Conservation (phyloP, 163 green algal species). For the Chlamydomonas reinhardtii region DNA sequence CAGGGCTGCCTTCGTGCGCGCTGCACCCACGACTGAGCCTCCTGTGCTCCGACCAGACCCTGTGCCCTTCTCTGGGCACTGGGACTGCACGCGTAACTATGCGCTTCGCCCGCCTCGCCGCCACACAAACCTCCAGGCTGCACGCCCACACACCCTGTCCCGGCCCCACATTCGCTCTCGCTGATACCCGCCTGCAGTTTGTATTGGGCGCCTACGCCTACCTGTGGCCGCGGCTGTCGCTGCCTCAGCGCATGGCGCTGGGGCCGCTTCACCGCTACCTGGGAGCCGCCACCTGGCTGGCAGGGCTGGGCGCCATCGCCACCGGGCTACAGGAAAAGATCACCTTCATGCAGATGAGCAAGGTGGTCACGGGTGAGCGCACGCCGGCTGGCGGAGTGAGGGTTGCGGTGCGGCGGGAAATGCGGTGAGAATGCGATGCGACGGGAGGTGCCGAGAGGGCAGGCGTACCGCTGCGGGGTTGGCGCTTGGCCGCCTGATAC, state of each 20-base stretch:
- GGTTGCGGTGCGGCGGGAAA: no score
- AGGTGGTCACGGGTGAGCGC: constrained; percentile 15
- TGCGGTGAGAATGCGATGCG: background rate
- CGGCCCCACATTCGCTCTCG: no score
- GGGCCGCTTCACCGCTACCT: constrained; percentile 68
- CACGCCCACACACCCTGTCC: no score
- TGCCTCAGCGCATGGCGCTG: constrained; percentile 57
- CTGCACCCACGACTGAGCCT: background rate
- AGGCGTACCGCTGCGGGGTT: no score
- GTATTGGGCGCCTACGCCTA: constrained; percentile 57
- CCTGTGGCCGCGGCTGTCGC: constrained; percentile 64
- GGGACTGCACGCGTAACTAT: background rate
- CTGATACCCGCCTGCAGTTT: constrained; percentile 66
- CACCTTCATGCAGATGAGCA: constrained; percentile 72
- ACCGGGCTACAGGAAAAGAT: constrained; percentile 82
- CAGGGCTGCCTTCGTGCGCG: no score
- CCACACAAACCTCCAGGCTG: no score
- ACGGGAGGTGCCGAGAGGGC: background rate
- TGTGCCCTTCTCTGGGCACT: no score
- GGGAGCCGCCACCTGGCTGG: constrained; percentile 61
- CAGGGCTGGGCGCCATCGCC: constrained; percentile 67
- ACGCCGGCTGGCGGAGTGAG: no score
- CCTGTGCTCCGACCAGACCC: no score
- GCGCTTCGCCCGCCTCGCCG: no score
- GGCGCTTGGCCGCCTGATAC: no score